A percentile compares a stretch with the other conserved stretches of the same genome.
Conservation (phyloP, 2,329 filamentous ascomycete genomes). For the Talaromyces sp. region DNA sequence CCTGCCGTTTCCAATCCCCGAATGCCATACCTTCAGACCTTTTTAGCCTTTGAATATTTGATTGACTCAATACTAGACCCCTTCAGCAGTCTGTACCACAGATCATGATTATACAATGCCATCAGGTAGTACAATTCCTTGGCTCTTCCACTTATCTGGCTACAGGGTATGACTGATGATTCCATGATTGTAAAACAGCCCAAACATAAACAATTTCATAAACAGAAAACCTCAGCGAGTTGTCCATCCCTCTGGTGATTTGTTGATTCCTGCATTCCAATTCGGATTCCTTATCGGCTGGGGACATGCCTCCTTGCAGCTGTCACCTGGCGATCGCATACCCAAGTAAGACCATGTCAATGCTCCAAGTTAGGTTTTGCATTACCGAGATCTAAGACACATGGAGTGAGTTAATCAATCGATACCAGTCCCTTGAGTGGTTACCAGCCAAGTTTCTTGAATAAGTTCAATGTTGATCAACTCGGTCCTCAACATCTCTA, state of each 20-base stretch:
- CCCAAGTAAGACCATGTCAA: conserved; percentile 9
- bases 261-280: conserved; percentile 19
- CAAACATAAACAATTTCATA: no score
- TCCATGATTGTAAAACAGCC: no score
- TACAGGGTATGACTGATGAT: no score
- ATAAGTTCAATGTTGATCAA: neutral
- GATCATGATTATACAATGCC: neutral
- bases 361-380: neutral
- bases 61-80: neutral
- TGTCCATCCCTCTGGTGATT: neutral
- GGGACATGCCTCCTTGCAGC: conserved; percentile 15
- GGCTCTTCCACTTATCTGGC: neutral
- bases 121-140: neutral
- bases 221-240: neutral
- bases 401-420: conserved; percentile 1
- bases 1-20: neutral
- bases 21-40: neutral
- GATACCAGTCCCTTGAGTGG: neutral
- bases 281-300: conserved; percentile 16
- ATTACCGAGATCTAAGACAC: conserved; percentile 9
- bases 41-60: neutral
- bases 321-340: conserved; percentile 21
- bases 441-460: no score
- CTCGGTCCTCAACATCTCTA: no score
- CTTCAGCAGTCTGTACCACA: neutral